Percentiles rank a stretch among this genome's conserved stretches.
Conservation (phyloP, 1,284 basidiomycete genomes). For the Pterulicium gracile region DNA sequence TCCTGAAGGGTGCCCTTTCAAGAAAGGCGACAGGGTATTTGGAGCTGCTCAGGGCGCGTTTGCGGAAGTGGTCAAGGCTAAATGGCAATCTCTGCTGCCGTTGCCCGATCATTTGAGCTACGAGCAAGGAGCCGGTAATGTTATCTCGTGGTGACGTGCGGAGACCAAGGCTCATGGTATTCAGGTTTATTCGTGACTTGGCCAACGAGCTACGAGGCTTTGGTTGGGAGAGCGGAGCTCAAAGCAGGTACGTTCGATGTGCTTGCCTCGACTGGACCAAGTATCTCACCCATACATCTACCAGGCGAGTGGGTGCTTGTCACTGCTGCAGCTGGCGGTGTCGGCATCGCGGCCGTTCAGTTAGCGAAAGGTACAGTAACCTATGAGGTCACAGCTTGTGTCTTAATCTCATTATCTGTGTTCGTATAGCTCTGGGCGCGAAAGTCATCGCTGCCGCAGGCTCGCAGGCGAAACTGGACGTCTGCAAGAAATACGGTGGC, state of each 20-base stretch:
- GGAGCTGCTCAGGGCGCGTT: slow-evolving; percentile 78
- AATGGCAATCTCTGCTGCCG: slow-evolving; percentile 30
- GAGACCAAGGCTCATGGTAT: too few species aligned
- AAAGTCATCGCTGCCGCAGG: slow-evolving; percentile 75
- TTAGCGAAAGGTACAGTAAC: slow-evolving; percentile 74
- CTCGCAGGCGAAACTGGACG: slow-evolving; percentile 55
- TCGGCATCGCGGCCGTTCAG: slow-evolving; percentile 87
- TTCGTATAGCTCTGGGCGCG: slow-evolving; percentile 50
- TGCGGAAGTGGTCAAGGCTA: slow-evolving; percentile 59
- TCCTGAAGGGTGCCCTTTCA: slow-evolving; percentile 72
- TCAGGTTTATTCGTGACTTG: slow-evolving; percentile 71
- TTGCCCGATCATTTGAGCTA: slow-evolving; percentile 27
- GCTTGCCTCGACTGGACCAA: too few species aligned
- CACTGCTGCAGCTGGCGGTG: slow-evolving; percentile 85
- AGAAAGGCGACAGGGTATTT: slow-evolving; percentile 83
- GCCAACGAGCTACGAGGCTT: slow-evolving; percentile 83
- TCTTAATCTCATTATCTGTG: too few species aligned
- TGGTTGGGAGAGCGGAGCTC: slow-evolving; percentile 76
- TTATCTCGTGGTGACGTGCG: too few species aligned
- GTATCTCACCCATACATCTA: slow-evolving; percentile 1
- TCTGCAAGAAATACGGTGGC: slow-evolving; percentile 57
- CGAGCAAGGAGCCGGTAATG: slow-evolving; percentile 27
- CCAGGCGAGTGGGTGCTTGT: slow-evolving; percentile 80
- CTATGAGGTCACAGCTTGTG: too few species aligned
- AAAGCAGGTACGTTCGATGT: slow-evolving; percentile 21